Conservation (phyloP, 129 eudicot genomes). For the Rutidosis leptorrhynchoides region DNA sequence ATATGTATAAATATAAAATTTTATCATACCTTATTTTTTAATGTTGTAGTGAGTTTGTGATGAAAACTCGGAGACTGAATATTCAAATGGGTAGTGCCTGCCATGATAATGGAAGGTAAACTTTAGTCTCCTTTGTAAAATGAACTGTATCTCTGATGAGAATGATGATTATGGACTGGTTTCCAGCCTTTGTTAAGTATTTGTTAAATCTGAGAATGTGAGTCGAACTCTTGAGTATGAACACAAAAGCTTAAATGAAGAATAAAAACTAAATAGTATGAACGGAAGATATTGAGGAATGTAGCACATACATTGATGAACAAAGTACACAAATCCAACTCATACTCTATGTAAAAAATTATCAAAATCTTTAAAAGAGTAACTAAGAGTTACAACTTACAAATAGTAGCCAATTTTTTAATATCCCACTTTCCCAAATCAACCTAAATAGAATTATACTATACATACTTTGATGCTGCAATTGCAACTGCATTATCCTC, state of each 20-base stretch:
- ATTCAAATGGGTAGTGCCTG: slow-evolving; percentile 42
- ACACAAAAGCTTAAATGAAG: no score
- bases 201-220: slow-evolving; percentile 65
- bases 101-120: slow-evolving; percentile 48
- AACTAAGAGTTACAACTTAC: background rate
- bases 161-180: slow-evolving; percentile 24
- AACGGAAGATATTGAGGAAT: background rate
- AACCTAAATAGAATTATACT: no score
- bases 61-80: slow-evolving; percentile 54
- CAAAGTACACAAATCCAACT: slow-evolving; percentile 14
- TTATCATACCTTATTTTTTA: background rate
- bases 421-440: no score
- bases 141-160: slow-evolving; percentile 12
- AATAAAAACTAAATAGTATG: background rate
- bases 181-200: slow-evolving; percentile 58
- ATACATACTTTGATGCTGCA: no score
- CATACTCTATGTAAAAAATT: background rate
- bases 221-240: slow-evolving; percentile 57
- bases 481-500: no score
- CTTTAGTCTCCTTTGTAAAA: background rate
- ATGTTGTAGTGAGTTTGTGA: slow-evolving; percentile 48
- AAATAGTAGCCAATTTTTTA: no score
- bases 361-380: slow-evolving; percentile 19
- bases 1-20: no score
- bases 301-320: slow-evolving; percentile 1